Evolutionary conservation across 768 basidiomycete genomes (phyloP).

Genomic region (Dacryopinax primogenitus): DNA sequence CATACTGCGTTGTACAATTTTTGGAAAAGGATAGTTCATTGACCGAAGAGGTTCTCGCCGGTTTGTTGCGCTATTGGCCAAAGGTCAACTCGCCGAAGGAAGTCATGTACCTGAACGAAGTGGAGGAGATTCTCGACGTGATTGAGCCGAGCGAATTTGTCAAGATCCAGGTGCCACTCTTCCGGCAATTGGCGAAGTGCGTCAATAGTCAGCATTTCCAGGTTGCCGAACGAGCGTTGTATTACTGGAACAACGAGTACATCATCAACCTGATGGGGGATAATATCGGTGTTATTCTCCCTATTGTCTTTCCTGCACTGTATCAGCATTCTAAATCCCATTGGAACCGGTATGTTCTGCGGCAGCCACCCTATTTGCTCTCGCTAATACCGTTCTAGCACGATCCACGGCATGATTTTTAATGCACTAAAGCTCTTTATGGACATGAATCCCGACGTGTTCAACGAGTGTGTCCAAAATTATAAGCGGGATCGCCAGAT

Average conservation of each 20-base stretch:
- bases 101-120: constrained; percentile 99
- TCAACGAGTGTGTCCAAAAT: constrained; percentile 84
- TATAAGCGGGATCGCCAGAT: constrained; percentile 78
- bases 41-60: constrained; percentile 91
- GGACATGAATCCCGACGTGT: constrained; percentile 96
- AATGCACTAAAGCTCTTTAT: constrained; percentile 97
- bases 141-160: constrained; percentile 93
- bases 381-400: constrained; percentile 38
- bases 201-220: constrained; percentile 99
- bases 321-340: constrained; percentile 94
- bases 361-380: background rate
- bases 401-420: constrained; percentile 98
- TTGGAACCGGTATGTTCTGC: constrained; percentile 79
- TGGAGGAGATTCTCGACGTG: constrained; percentile 96
- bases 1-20: constrained; percentile 98
- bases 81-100: constrained; percentile 99
- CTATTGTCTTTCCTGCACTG: constrained; percentile 92
- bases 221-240: constrained; percentile 88
- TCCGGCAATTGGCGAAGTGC: constrained; percentile 88
- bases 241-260: constrained; percentile 99
- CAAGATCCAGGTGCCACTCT: constrained; percentile 85
- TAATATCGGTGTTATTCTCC: constrained; percentile 74
- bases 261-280: constrained; percentile 99
- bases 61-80: constrained; percentile 95
- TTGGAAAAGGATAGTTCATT: constrained; percentile 86